Percentiles rank a stretch among this genome's conserved stretches.
phyloP scores from a whole-genome alignment of 192 early-diverging fungal genomes.

The Rhizophagus sp. region DNA sequence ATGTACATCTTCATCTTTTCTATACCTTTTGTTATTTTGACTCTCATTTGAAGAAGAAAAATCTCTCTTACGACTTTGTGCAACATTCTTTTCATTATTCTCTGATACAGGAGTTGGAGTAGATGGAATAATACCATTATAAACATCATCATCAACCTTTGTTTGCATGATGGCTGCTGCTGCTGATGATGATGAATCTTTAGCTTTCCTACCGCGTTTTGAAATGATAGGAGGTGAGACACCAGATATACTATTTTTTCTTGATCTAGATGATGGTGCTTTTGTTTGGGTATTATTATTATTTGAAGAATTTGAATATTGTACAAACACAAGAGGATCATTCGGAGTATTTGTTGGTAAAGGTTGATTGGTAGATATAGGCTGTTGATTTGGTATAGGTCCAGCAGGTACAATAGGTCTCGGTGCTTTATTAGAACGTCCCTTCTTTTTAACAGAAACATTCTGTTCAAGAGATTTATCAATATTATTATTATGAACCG shows the following conservation, averaged over 20 bases:
- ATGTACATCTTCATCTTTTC: background rate
- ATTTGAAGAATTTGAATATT: background rate
- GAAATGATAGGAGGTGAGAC: background rate
- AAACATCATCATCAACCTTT: background rate
- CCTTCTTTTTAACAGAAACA: background rate
- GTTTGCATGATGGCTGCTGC: background rate
- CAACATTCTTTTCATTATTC: background rate
- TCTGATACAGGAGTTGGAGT: background rate
- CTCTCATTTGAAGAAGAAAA: background rate
- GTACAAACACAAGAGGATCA: slow-evolving; percentile 5
- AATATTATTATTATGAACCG: background rate
- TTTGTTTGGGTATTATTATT: background rate
- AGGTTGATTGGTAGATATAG: background rate
- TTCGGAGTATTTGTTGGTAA: background rate
- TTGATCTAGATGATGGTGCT: background rate
- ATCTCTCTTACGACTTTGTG: background rate
- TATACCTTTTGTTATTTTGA: background rate
- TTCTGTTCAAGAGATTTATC: slow-evolving; percentile 11
- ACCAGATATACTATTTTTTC: slow-evolving; percentile 11
- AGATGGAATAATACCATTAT: background rate
- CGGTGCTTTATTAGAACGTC: slow-evolving; percentile 1
- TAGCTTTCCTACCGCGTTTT: slow-evolving; percentile 13
- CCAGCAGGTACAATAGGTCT: slow-evolving; percentile 5
- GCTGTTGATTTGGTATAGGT: slow-evolving; percentile 7
- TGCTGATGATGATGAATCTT: background rate